These are phyloP conservation scores for Aspergillus clavatus DNA, from an alignment of 2,329 filamentous ascomycete species.

Conservation along the genomic window DNA sequence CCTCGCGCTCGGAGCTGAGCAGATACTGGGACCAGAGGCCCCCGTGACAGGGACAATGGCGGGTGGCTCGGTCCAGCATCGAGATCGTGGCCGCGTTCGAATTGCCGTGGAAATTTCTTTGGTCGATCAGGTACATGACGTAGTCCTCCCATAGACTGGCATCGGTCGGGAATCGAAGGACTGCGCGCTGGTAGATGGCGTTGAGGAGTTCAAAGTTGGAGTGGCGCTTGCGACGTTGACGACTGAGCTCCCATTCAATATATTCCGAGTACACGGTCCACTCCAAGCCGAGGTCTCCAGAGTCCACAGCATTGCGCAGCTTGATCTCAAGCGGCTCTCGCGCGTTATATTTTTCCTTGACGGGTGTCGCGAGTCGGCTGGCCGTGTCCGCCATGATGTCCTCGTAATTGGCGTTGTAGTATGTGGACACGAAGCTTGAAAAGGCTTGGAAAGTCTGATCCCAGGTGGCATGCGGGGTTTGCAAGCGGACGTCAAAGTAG, in stretches of 20 bases:
- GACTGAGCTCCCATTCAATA: slow-evolving; percentile 74
- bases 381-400: slow-evolving; percentile 54
- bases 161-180: slow-evolving; percentile 68
- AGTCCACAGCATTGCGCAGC: slow-evolving; percentile 48
- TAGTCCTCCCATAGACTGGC: slow-evolving; percentile 79
- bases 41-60: slow-evolving; percentile 91
- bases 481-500: slow-evolving; percentile 52
- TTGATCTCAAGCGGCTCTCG: slow-evolving; percentile 53
- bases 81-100: slow-evolving; percentile 54
- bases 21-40: slow-evolving; percentile 87
- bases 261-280: slow-evolving; percentile 61
- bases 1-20: slow-evolving; percentile 73
- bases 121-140: slow-evolving; percentile 63
- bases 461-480: slow-evolving; percentile 56
- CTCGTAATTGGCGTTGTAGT: slow-evolving; percentile 52
- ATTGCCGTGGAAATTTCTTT: slow-evolving; percentile 47
- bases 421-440: slow-evolving; percentile 55
- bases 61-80: slow-evolving; percentile 73
- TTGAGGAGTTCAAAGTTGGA: slow-evolving; percentile 53
- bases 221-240: slow-evolving; percentile 53
- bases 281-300: slow-evolving; percentile 50
- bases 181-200: slow-evolving; percentile 71
- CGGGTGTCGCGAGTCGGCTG: slow-evolving; percentile 29
- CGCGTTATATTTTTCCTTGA: slow-evolving; percentile 50
- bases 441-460: slow-evolving; percentile 56